These are phyloP conservation scores for Apophysomyces ossiformis DNA, from an alignment of 371 early-diverging fungal genomes.

Conservation along the genomic window DNA sequence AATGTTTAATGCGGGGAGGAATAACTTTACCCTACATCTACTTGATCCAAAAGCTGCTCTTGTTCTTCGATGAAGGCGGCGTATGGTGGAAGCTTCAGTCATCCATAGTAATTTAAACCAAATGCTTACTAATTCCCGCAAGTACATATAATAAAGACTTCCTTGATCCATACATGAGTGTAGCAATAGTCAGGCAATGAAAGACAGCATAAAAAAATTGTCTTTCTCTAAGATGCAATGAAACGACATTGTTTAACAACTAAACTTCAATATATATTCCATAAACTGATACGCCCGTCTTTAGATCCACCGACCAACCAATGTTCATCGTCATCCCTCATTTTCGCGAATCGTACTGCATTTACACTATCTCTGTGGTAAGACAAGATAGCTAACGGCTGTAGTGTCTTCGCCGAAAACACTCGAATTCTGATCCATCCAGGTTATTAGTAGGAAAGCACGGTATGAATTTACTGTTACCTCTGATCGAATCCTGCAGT, in stretches of 20 bases:
- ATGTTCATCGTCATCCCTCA: conserved; percentile 25
- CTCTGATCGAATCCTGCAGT: conserved; percentile 59
- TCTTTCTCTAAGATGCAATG: no score
- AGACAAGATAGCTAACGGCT: conserved; percentile 52
- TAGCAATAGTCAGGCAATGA: no score
- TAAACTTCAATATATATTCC: conserved; percentile 46
- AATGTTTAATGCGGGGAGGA: no score
- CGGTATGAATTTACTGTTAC: conserved; percentile 22
- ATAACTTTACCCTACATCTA: no score
- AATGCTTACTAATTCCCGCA: no score
- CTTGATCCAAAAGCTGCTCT: no score
- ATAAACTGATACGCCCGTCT: conserved; percentile 55
- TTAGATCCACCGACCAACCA: conserved; percentile 50
- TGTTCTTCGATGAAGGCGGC: no score
- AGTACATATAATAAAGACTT: no score
- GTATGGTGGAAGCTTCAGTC: no score
- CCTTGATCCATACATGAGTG: no score
- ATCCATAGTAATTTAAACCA: no score
- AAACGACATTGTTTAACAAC: background rate
- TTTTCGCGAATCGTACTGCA: conserved; percentile 36
- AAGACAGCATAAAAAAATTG: no score
- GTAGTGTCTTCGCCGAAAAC: conserved; percentile 50
- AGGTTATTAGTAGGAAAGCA: background rate
- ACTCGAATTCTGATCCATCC: conserved; percentile 42
- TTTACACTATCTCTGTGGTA: conserved; percentile 54